Evolutionary conservation across 2,329 filamentous ascomycete species (phyloP), one percentile per base, ranked within the genome.

Genomic region (Alternaria brassicae): DNA sequence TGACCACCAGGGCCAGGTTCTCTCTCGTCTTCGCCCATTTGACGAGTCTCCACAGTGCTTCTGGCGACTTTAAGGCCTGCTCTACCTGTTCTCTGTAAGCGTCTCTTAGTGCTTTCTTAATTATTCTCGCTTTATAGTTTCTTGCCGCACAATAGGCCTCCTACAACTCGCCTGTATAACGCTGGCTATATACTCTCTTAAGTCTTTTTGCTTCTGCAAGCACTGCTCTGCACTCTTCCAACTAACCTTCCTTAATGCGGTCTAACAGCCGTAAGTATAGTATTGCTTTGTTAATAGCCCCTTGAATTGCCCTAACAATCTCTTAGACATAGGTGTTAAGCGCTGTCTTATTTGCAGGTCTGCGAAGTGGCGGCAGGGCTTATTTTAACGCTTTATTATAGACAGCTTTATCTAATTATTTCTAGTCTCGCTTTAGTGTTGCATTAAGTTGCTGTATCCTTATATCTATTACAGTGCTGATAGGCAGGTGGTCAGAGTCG

Each of bases 11-110:
- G 25, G 57, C 32, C 34, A 32, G 15, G 47, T 60, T 60, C 4
- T 45, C 54, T 48, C 71, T 57, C 25, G 66, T 69, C 39, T 63
- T 62, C 2, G 71, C 71, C 72, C 63, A 73, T 49, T 66, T 72
- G 2, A 59, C 63, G 2, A 74, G 53, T 17, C 59, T 64, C 69
- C 60, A 73, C 15, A 73, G 52, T 21, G 67, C 64, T 2, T 63
- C 60, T 17, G 60, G 60, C 10, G 60, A 59, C 28, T 65, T 41
- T 5, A 66, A 59, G 44, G 65, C 67, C 47, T 70, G 54, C 55
- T 71, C 62, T 19, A 75, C 67, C 23, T 59, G 45, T 7, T 62
- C 57, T 36, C 70, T 67, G 53, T 72, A 63, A 13, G 54, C 48
- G n/a, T 59, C 48, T 36, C 28, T 51, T 19, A 62, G 32, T 21